A percentile compares a stretch with the other conserved stretches of the same genome.
phyloP scores from a whole-genome alignment of 2,329 filamentous ascomycete species.

The Clonostachys rosea region DNA sequence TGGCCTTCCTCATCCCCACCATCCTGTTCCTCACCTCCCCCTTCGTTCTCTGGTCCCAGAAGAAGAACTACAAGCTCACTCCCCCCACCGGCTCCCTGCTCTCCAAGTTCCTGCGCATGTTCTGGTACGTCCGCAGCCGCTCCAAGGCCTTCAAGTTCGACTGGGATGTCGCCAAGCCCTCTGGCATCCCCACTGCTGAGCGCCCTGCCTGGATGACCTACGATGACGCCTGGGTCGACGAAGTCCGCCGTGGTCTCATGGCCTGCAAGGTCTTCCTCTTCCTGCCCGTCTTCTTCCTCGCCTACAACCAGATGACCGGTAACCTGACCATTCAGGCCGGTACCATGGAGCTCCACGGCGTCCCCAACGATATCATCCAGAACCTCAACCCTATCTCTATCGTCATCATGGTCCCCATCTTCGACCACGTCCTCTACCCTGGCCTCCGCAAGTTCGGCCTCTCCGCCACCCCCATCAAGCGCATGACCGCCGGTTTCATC shows the following conservation, averaged over 20 bases:
- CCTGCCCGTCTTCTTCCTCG: constrained; percentile 59
- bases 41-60: constrained; percentile 54
- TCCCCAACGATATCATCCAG: constrained; percentile 74
- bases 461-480: constrained; percentile 70
- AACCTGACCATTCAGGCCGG: constrained; percentile 61
- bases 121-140: constrained; percentile 56
- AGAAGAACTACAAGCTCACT: constrained; percentile 53
- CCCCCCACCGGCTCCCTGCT: constrained; percentile 71
- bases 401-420: constrained; percentile 69
- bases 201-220: constrained; percentile 75
- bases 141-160: constrained; percentile 61
- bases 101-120: constrained; percentile 60
- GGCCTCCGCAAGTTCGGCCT: constrained; percentile 57
- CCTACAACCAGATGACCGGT: constrained; percentile 56
- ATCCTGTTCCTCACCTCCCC: constrained; percentile 59
- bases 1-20: constrained; percentile 65
- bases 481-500: constrained; percentile 67
- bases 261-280: constrained; percentile 70
- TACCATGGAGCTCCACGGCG: constrained; percentile 62
- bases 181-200: constrained; percentile 45
- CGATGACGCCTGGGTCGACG: constrained; percentile 79
- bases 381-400: constrained; percentile 74
- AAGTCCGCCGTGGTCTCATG: constrained; percentile 65
- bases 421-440: constrained; percentile 67
- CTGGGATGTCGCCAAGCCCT: constrained; percentile 68